Percentiles rank a stretch among this genome's conserved stretches.
Evolutionary conservation across 2,329 filamentous ascomycete genomes (phyloP).

Genomic region (Ceratocystis harringtonii): DNA sequence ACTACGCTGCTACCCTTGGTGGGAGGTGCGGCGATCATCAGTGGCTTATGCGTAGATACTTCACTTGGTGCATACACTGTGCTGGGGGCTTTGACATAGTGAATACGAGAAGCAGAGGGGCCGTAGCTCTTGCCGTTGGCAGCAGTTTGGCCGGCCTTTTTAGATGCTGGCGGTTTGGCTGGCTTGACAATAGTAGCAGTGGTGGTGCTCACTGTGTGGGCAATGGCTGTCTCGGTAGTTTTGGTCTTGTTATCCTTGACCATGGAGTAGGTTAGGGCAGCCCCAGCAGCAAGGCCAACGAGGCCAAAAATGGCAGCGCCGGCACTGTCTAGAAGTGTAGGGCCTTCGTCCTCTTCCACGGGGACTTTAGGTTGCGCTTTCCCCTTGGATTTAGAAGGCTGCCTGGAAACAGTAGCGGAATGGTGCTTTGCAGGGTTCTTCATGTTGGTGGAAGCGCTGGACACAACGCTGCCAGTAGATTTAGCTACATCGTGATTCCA

Average conservation of each 20-base stretch:
- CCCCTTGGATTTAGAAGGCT: background rate
- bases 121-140: conserved; percentile 10
- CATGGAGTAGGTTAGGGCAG: conserved; percentile 16
- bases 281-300: conserved; percentile 17
- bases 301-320: conserved; percentile 16
- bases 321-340: conserved; percentile 11
- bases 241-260: conserved; percentile 15
- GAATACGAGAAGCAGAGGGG: conserved; percentile 10
- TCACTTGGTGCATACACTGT: conserved; percentile 10
- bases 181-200: background rate
- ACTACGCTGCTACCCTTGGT: background rate
- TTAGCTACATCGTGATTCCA: conserved; percentile 35
- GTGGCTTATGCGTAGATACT: background rate
- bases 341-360: conserved; percentile 9
- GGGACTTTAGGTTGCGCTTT: background rate
- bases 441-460: conserved; percentile 3
- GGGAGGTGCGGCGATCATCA: conserved; percentile 1
- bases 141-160: background rate
- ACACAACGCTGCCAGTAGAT: conserved; percentile 17
- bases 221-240: background rate
- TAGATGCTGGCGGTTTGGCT: background rate
- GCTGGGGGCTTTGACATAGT: conserved; percentile 13
- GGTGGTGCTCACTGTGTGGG: background rate
- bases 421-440: conserved; percentile 9
- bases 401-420: background rate